These are phyloP conservation scores for Anthoceros angustus DNA, from an alignment of 225 moss, liverwort and hornwort species.

Conservation along the genomic window DNA sequence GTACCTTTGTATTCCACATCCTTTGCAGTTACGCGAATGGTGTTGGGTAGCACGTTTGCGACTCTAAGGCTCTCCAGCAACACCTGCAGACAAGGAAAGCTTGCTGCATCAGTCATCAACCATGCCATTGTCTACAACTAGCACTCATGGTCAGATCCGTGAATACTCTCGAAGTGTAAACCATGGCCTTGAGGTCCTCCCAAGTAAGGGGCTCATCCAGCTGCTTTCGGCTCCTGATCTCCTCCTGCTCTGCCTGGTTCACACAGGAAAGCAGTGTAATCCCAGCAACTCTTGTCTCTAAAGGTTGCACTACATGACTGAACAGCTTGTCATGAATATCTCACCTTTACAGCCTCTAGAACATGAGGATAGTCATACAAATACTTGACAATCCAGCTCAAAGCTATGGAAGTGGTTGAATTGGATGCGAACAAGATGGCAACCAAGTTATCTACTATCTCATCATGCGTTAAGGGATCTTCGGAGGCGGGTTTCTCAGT, in stretches of 20 bases:
- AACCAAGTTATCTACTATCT: not conserved
- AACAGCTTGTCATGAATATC: too few species aligned
- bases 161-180: not conserved
- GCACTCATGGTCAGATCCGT: too few species aligned
- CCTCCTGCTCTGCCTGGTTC: not conserved
- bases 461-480: not conserved
- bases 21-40: not conserved
- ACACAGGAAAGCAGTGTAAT: not conserved
- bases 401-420: not conserved
- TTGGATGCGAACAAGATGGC: not conserved
- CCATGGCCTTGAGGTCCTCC: not conserved
- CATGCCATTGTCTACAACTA: too few species aligned
- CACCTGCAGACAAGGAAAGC: not conserved
- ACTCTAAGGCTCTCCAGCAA: not conserved
- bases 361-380: not conserved
- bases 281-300: not conserved
- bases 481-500: not conserved
- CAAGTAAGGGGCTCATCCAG: not conserved
- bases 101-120: too few species aligned
- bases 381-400: not conserved
- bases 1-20: slow-evolving; percentile 2
- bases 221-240: not conserved
- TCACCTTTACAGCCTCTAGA: not conserved
- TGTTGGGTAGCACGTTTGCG: not conserved
- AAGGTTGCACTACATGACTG: too few species aligned